A percentile compares a stretch with the other conserved stretches of the same genome.
These are phyloP conservation scores for Thalassiosira mediterranea DNA, from an alignment of 352 stramenopile genomes.

Conservation along the genomic window DNA sequence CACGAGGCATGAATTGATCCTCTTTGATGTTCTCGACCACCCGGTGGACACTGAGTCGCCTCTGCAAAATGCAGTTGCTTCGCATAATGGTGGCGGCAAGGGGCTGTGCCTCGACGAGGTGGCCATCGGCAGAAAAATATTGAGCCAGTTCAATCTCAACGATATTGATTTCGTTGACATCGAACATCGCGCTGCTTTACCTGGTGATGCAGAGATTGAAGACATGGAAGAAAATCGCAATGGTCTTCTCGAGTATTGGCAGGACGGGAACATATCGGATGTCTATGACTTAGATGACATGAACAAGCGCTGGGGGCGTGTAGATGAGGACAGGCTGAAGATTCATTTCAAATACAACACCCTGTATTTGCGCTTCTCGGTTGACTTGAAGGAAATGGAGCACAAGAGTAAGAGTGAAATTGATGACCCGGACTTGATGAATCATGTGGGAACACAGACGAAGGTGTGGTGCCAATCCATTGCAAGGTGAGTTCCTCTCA, in stretches of 20 bases:
- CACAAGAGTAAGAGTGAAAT: slow-evolving; percentile 11
- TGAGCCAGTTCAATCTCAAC: slow-evolving; percentile 65
- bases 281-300: slow-evolving; percentile 40
- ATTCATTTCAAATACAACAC: slow-evolving; percentile 56
- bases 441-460: slow-evolving; percentile 48
- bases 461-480: slow-evolving; percentile 56
- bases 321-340: slow-evolving; percentile 75
- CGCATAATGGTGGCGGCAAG: slow-evolving; percentile 68
- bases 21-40: slow-evolving; percentile 51
- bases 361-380: slow-evolving; percentile 51
- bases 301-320: slow-evolving; percentile 56
- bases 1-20: slow-evolving; percentile 79
- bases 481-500: slow-evolving; percentile 41
- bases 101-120: slow-evolving; percentile 70
- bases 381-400: slow-evolving; percentile 56
- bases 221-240: slow-evolving; percentile 34
- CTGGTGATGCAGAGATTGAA: slow-evolving; percentile 9
- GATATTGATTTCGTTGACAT: slow-evolving; percentile 73
- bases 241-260: slow-evolving; percentile 46
- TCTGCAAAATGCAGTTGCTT: slow-evolving; percentile 6
- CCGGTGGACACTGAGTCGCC: neutral
- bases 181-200: slow-evolving; percentile 49
- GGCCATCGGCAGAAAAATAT: slow-evolving; percentile 66
- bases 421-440: slow-evolving; percentile 33
- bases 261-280: slow-evolving; percentile 17